Conservation (phyloP, 768 basidiomycete species). For the Podaxis pistillaris region DNA sequence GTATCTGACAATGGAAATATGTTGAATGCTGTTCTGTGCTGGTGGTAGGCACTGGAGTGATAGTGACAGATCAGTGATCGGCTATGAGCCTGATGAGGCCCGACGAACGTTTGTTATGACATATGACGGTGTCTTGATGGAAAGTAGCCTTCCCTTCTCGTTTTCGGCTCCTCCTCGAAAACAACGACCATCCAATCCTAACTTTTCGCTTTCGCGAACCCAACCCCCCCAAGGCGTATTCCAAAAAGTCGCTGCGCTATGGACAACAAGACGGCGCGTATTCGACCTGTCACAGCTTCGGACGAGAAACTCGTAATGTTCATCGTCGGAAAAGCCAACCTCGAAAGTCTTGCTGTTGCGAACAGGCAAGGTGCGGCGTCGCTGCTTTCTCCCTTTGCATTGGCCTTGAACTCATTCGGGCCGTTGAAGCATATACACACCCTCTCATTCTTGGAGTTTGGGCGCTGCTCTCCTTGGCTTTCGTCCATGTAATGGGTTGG, state of each 20-base stretch:
- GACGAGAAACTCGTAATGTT: constrained; percentile 68
- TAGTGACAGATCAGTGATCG: background rate
- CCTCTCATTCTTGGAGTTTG: constrained; percentile 62
- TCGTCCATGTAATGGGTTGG: constrained; percentile 62
- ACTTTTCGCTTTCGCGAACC: background rate
- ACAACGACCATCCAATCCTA: background rate
- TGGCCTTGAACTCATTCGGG: constrained; percentile 8
- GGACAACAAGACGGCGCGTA: constrained; percentile 35
- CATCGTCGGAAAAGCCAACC: constrained; percentile 58
- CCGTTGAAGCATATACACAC: constrained; percentile 46
- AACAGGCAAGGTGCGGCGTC: constrained; percentile 51
- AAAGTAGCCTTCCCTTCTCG: too few relatives aligned
- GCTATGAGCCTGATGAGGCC: background rate
- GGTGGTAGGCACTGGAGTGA: background rate
- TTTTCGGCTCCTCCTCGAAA: background rate
- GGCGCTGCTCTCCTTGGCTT: constrained; percentile 55
- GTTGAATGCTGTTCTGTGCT: background rate
- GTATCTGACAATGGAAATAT: background rate
- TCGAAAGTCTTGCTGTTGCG: constrained; percentile 67
- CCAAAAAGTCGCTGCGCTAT: background rate
- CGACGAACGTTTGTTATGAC: constrained; percentile 9
- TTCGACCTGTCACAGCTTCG: constrained; percentile 47
- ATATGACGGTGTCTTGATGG: constrained; percentile 1
- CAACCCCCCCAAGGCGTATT: background rate
- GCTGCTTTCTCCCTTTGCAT: background rate